Base-by-base conservation (phyloP, 495 filamentous ascomycete genomes). In the Mytilinidion resinicola region DNA sequence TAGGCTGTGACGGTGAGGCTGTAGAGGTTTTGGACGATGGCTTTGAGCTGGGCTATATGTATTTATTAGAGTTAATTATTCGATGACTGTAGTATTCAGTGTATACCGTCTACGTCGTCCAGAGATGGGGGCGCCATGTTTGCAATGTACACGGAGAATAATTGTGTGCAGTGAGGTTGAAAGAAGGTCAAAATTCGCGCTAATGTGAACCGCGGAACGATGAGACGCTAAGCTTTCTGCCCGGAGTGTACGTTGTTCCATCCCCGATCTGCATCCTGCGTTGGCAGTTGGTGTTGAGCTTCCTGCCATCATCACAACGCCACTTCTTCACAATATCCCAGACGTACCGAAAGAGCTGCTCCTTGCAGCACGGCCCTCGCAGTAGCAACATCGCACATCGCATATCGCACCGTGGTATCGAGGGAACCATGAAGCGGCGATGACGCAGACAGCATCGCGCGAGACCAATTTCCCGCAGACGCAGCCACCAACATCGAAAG, bases 11-110 rank as follows among this genome's bases (percentile, higher is more conserved):
- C 78, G 66, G 84, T 82, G 57, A 96, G 78, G 67, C 90, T 83
- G 77, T 88, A 95, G 50, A 96, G 85, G 65, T 91, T 86, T 67
- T 93, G 88, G 70, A 96, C 90, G 41, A 91, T 78, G 64, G 80
- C 75, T 59, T 87, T 86, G 70, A 88, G 73, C 63, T 82, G 77
- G 42, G 78, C 83, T 57, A 43, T 70, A 75, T 61, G 15, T 11
- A 21, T 14, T 25, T 49, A 12, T 49, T 14, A 49, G 19, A 10
- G 3, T 17, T 25, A 8, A 30, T 21, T 19, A 25, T 17, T 19
- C 17, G 7, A 25, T 1, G 25, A 6, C 25, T 25, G 12, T 30
- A 21, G 46, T 14, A 14, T 49, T 25, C 7, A 25, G 6, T 10
- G 3, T n/a, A 21, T 33, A 49, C 46, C 50, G 9, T 53, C 50